Percentiles rank a stretch among this genome's conserved stretches.
Evolutionary conservation across 768 basidiomycete species (phyloP).

Genomic region (Pseudohyphozyma bogoriensis): DNA sequence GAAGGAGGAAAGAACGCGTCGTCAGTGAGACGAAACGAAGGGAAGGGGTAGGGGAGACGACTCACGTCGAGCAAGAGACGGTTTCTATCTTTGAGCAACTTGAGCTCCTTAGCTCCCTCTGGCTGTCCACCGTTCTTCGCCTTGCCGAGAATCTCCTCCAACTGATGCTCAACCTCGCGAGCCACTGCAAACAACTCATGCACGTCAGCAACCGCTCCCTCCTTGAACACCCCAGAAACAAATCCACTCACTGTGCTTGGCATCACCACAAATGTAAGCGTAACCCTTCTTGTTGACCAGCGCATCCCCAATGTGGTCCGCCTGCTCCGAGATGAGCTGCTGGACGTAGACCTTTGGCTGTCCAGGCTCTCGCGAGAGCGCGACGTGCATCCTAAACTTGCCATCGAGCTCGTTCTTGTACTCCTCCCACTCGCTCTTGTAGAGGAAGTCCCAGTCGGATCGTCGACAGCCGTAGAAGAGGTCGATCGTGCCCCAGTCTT

Average conservation of each 20-base stretch:
- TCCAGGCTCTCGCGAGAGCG: constrained; percentile 86
- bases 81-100: constrained; percentile 80
- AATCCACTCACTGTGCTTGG: too few relatives aligned
- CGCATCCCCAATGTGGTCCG: constrained; percentile 69
- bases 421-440: constrained; percentile 87
- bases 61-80: constrained; percentile 68
- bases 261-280: constrained; percentile 23
- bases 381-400: constrained; percentile 77
- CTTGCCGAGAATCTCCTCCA: constrained; percentile 65
- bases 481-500: constrained; percentile 88
- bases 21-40: too few relatives aligned
- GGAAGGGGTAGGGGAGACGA: background rate
- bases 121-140: constrained; percentile 65
- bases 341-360: constrained; percentile 99
- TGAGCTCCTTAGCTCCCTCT: constrained; percentile 43
- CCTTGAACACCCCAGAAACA: background rate
- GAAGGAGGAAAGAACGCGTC: background rate
- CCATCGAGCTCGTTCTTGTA: constrained; percentile 78
- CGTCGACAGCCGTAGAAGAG: constrained; percentile 95
- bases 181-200: constrained; percentile 46
- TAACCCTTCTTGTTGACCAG: constrained; percentile 81
- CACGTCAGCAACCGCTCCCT: background rate
- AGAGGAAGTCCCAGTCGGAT: constrained; percentile 80
- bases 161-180: constrained; percentile 82
- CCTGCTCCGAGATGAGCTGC: constrained; percentile 82